Conservation (phyloP, 2,329 filamentous ascomycete species). For the Alternaria rosae region DNA sequence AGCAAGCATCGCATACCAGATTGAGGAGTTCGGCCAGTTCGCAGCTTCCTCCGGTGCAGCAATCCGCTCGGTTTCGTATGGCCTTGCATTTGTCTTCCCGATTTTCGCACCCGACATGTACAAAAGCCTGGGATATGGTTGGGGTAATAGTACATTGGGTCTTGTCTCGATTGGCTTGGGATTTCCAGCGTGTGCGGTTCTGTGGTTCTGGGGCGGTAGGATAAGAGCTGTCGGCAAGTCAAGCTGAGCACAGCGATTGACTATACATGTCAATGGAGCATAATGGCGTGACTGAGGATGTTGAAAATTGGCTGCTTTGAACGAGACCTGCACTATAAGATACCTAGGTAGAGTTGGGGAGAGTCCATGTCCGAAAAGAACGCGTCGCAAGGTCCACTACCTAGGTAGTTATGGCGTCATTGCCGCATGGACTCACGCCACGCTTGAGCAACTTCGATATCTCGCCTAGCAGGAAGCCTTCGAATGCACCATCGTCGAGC, state of each 20-base stretch:
- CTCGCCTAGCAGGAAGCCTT: no score
- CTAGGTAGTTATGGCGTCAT: background rate
- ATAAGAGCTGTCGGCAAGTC: background rate
- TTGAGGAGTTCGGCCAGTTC: conserved; percentile 20
- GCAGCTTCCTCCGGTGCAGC: conserved; percentile 20
- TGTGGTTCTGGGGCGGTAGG: background rate
- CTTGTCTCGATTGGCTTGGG: conserved; percentile 21
- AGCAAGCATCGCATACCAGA: conserved; percentile 32
- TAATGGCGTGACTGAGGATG: background rate
- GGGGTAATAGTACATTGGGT: conserved; percentile 40
- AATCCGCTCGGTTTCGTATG: conserved; percentile 13
- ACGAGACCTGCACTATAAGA: background rate
- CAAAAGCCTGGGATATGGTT: conserved; percentile 44
- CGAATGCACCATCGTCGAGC: no score
- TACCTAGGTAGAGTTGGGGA: background rate
- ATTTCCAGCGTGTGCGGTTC: background rate
- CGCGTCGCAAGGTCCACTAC: background rate
- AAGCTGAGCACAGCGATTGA: background rate
- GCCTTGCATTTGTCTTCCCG: conserved; percentile 41
- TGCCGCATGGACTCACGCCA: background rate
- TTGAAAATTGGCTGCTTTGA: background rate
- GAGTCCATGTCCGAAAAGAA: background rate
- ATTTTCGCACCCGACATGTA: conserved; percentile 48
- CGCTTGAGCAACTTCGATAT: no score
- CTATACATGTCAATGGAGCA: background rate